Conservation (phyloP, 1,284 basidiomycete genomes). For the Trametes polyzona region DNA sequence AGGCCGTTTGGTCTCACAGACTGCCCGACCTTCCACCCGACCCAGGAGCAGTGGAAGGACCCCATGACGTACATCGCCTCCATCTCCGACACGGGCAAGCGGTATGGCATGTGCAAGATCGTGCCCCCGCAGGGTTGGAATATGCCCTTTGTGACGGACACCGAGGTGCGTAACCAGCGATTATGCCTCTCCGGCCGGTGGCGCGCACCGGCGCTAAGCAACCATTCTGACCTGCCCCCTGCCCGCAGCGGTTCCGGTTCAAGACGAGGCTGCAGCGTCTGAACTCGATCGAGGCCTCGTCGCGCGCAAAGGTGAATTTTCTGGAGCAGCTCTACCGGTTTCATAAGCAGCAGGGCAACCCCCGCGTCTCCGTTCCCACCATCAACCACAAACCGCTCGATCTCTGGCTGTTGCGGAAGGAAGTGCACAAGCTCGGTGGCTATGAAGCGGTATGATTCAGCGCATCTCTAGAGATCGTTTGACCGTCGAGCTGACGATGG, state of each 20-base stretch:
- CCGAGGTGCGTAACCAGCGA: conserved; percentile 74
- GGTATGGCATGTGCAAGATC: conserved; percentile 95
- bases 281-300: conserved; percentile 97
- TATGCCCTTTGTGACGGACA: conserved; percentile 96
- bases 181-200: conserved; percentile 23
- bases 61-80: conserved; percentile 95
- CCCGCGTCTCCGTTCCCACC: conserved; percentile 86
- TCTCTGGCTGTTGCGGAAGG: conserved; percentile 91
- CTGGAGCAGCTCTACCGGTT: conserved; percentile 95
- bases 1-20: conserved; percentile 88
- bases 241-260: conserved; percentile 83
- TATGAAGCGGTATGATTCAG: conserved; percentile 68
- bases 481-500: conserved; percentile 8
- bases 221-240: conserved; percentile 24
- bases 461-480: background rate
- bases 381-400: conserved; percentile 93
- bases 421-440: conserved; percentile 88
- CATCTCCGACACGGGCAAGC: conserved; percentile 75
- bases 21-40: conserved; percentile 91
- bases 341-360: conserved; percentile 88
- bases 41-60: conserved; percentile 89
- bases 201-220: conserved; percentile 23
- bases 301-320: conserved; percentile 96
- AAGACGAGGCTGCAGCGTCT: conserved; percentile 94
- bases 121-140: conserved; percentile 94